Evolutionary conservation across 768 basidiomycete genomes (phyloP).

Genomic region (Gloeophyllum trabeum): DNA sequence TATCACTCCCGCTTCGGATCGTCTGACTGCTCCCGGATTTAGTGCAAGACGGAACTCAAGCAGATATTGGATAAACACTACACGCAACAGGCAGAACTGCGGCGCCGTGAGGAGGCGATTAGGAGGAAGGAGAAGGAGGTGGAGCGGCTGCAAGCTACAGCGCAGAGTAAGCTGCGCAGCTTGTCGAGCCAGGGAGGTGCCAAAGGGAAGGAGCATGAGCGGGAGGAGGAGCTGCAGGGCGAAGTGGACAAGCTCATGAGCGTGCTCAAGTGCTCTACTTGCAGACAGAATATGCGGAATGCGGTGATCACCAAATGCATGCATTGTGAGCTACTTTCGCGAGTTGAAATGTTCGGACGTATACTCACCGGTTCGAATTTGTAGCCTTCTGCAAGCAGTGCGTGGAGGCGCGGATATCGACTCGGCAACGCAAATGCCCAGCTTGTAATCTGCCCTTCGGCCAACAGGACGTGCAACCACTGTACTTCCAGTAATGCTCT

Average conservation of each 20-base stretch:
- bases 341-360: slow-evolving; percentile 3
- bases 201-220: slow-evolving; percentile 4
- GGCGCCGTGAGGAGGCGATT: slow-evolving; percentile 36
- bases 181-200: slow-evolving; percentile 15
- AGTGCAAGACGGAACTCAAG: too few relatives aligned
- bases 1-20: background rate
- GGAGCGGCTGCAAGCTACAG: slow-evolving; percentile 37
- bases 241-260: slow-evolving; percentile 52
- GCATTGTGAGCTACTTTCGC: slow-evolving; percentile 56
- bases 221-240: slow-evolving; percentile 26
- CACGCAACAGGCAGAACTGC: slow-evolving; percentile 27
- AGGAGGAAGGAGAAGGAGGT: slow-evolving; percentile 35
- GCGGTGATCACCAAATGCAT: slow-evolving; percentile 82
- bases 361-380: slow-evolving; percentile 1
- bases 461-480: slow-evolving; percentile 66
- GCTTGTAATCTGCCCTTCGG: slow-evolving; percentile 77
- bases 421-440: slow-evolving; percentile 90
- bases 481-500: slow-evolving; percentile 41
- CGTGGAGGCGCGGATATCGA: slow-evolving; percentile 78
- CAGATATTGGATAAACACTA: too few relatives aligned
- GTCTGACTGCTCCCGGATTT: slow-evolving; percentile 7
- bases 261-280: slow-evolving; percentile 84
- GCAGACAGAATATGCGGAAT: slow-evolving; percentile 64
- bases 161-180: too few relatives aligned
- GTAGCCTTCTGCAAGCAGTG: slow-evolving; percentile 79